Evolutionary conservation across 306 rosid genomes (phyloP).

Genomic region (Vachellia collinsii): DNA sequence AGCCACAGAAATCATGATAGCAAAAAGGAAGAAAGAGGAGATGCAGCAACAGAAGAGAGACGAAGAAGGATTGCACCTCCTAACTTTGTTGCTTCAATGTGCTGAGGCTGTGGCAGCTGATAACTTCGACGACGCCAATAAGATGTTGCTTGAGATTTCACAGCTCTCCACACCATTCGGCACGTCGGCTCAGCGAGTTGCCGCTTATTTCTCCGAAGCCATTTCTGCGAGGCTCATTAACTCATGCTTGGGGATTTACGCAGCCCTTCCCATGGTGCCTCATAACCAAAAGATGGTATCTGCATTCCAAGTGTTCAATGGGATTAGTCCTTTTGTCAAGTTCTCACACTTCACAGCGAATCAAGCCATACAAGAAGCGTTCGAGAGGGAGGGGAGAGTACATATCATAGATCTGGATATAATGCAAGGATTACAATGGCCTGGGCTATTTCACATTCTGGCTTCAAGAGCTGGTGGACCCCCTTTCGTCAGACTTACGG

Average conservation of each 20-base stretch:
- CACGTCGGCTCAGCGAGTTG: constrained; percentile 93
- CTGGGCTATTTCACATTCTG: constrained; percentile 87
- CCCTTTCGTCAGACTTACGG: constrained; percentile 84
- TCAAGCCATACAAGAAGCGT: constrained; percentile 96
- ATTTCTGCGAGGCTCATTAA: constrained; percentile 93
- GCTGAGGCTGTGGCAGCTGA: constrained; percentile 95
- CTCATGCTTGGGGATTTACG: constrained; percentile 87
- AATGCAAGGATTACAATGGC: constrained; percentile 99
- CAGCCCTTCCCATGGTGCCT: constrained; percentile 63
- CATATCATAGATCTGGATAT: constrained; percentile 94
- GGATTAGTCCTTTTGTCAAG: constrained; percentile 91
- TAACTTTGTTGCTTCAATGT: constrained; percentile 87
- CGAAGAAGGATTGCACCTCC: constrained; percentile 86
- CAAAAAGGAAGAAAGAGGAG: constrained; percentile 77
- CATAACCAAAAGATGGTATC: constrained; percentile 87
- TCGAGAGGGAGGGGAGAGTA: constrained; percentile 87
- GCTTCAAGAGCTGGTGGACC: constrained; percentile 97
- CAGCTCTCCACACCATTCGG: constrained; percentile 91
- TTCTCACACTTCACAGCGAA: constrained; percentile 98
- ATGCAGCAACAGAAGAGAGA: constrained; percentile 75
- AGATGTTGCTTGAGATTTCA: constrained; percentile 79
- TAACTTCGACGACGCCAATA: constrained; percentile 81
- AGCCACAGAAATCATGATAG: constrained; percentile 26
- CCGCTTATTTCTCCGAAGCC: constrained; percentile 96
- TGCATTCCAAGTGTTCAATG: constrained; percentile 95